A percentile compares a stretch with the other conserved stretches of the same genome.
phyloP scores from a whole-genome alignment of 179 eudicot species.

The Dionaea muscipula region DNA sequence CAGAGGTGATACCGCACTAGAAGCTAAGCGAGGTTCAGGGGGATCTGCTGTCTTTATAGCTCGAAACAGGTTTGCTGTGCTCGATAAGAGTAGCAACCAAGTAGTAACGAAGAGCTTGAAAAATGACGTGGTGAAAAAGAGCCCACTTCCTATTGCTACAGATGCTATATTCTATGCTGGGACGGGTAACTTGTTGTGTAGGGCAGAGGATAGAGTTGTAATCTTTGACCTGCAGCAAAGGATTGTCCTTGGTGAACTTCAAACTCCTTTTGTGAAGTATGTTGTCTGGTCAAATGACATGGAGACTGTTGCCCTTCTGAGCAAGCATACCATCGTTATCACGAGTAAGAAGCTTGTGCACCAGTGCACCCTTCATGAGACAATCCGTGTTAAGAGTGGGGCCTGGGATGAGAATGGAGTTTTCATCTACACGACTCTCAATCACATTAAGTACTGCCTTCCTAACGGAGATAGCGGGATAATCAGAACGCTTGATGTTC shows the following conservation, averaged over 20 bases:
- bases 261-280: slow-evolving; percentile 60
- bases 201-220: slow-evolving; percentile 35
- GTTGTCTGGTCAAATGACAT: slow-evolving; percentile 92
- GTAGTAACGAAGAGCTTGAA: slow-evolving; percentile 31
- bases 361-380: slow-evolving; percentile 64
- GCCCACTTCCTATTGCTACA: slow-evolving; percentile 30
- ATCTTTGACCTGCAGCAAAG: slow-evolving; percentile 42
- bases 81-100: slow-evolving; percentile 38
- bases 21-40: slow-evolving; percentile 39
- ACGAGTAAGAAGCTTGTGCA: slow-evolving; percentile 79
- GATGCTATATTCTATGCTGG: slow-evolving; percentile 50
- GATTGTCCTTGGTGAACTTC: slow-evolving; percentile 34
- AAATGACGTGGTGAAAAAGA: slow-evolving; percentile 35
- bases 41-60: slow-evolving; percentile 46
- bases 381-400: slow-evolving; percentile 91
- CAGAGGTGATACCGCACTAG: slow-evolving; percentile 29
- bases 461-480: slow-evolving; percentile 97
- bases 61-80: slow-evolving; percentile 46
- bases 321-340: slow-evolving; percentile 80
- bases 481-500: slow-evolving; percentile 74
- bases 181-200: slow-evolving; percentile 37
- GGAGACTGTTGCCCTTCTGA: slow-evolving; percentile 86
- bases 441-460: slow-evolving; percentile 88
- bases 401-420: slow-evolving; percentile 97
- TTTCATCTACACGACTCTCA: slow-evolving; percentile 82